Percentiles rank a stretch among this genome's conserved stretches.
phyloP scores from a whole-genome alignment of 495 filamentous ascomycete species.

The Talaromyces ruber region DNA sequence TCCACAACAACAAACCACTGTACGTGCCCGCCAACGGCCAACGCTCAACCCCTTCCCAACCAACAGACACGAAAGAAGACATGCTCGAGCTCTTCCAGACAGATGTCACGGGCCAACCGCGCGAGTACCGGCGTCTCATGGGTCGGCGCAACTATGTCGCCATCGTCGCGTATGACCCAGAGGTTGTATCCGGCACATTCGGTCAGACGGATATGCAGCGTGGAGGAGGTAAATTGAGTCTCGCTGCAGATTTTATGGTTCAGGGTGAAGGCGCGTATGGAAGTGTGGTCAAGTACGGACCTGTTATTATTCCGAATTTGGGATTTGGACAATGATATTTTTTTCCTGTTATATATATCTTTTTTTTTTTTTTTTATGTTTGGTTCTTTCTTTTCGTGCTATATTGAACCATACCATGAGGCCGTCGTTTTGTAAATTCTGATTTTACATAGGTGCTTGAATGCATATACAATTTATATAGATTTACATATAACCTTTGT shows the following conservation, averaged over 20 bases:
- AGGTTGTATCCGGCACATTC: slow-evolving; percentile 51
- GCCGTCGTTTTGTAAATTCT: not conserved
- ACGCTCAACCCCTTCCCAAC: slow-evolving; percentile 44
- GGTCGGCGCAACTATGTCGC: slow-evolving; percentile 89
- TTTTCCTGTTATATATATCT: not conserved
- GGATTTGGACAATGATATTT: slow-evolving; percentile 57
- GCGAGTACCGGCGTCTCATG: slow-evolving; percentile 89
- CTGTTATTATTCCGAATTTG: slow-evolving; percentile 87
- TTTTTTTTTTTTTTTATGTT: not conserved
- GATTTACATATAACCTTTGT: too few relatives aligned
- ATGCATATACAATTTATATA: not conserved
- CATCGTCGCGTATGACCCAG: slow-evolving; percentile 86
- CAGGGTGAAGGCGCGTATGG: slow-evolving; percentile 78
- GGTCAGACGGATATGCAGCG: slow-evolving; percentile 31
- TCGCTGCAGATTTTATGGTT: slow-evolving; percentile 95
- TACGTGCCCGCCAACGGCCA: slow-evolving; percentile 91
- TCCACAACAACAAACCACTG: slow-evolving; percentile 77
- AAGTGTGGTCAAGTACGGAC: slow-evolving; percentile 87
- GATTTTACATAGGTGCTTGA: not conserved
- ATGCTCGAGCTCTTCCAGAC: slow-evolving; percentile 99
- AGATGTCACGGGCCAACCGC: slow-evolving; percentile 68
- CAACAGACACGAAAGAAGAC: slow-evolving; percentile 88
- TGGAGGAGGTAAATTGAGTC: slow-evolving; percentile 62
- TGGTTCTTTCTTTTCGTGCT: not conserved
- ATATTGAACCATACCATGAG: not conserved